phyloP scores from a whole-genome alignment of 2,329 filamentous ascomycete genomes.

The Aspergillus fijiensis region DNA sequence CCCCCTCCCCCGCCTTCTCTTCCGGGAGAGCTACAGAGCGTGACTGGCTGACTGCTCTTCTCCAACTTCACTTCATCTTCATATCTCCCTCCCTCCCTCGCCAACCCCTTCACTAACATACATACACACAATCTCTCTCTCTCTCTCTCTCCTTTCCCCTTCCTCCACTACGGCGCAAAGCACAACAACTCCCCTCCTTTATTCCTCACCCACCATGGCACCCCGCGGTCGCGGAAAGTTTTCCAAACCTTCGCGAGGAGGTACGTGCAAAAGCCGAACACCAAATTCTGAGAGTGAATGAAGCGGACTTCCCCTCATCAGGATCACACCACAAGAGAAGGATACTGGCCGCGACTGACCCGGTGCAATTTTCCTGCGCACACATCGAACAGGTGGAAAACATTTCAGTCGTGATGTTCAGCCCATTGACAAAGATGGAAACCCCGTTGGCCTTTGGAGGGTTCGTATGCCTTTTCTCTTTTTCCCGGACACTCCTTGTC shows the following conservation, averaged over 20 bases:
- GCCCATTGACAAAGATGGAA: conserved; percentile 84
- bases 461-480: conserved; percentile 45
- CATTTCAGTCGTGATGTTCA: conserved; percentile 90
- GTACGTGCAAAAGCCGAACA: conserved; percentile 49
- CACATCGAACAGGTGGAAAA: conserved; percentile 69
- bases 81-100: background rate
- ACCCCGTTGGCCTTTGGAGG: conserved; percentile 84
- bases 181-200: background rate
- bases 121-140: background rate
- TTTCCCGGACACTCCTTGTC: no score
- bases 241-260: conserved; percentile 88
- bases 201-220: conserved; percentile 33
- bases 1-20: background rate
- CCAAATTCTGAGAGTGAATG: background rate
- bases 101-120: background rate
- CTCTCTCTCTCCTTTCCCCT: background rate
- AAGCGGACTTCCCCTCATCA: background rate
- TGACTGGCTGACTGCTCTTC: background rate
- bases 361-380: background rate
- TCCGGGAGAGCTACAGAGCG: background rate
- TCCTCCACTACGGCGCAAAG: background rate
- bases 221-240: conserved; percentile 84
- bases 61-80: background rate
- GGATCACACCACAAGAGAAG: background rate
- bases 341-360: background rate